These are phyloP conservation scores for Diospyros kaki DNA, from an alignment of 148 eudicot species.

Conservation along the genomic window DNA sequence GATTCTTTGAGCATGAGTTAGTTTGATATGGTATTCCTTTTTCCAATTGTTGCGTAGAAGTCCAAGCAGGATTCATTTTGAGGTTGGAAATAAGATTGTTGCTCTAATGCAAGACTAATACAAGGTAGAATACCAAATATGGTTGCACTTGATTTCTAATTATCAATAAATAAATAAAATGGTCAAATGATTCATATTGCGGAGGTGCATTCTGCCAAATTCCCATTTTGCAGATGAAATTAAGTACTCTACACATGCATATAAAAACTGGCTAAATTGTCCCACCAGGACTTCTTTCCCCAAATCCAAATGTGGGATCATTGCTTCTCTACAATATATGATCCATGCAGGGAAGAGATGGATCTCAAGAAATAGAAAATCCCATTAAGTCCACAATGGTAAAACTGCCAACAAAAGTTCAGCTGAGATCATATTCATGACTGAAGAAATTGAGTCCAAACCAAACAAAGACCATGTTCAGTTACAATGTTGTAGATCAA, in stretches of 20 bases:
- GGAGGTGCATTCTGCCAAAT: neutral
- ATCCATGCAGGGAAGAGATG: no score
- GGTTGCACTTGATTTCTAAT: neutral
- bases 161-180: neutral
- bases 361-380: no score
- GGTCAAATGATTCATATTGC: neutral
- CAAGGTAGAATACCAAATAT: neutral
- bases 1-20: neutral
- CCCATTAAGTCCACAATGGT: neutral
- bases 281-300: neutral
- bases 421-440: neutral
- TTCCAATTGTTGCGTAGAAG: neutral
- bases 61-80: neutral
- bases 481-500: neutral
- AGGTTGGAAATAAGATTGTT: neutral
- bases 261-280: neutral
- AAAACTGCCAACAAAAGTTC: neutral
- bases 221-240: neutral
- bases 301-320: neutral
- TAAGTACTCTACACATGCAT: neutral
- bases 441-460: no score
- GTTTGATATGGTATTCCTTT: neutral
- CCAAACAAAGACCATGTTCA: no score
- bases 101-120: neutral
- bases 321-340: neutral